Evolutionary conservation across 768 basidiomycete genomes (phyloP).

Genomic region (Artomyces pyxidatus): DNA sequence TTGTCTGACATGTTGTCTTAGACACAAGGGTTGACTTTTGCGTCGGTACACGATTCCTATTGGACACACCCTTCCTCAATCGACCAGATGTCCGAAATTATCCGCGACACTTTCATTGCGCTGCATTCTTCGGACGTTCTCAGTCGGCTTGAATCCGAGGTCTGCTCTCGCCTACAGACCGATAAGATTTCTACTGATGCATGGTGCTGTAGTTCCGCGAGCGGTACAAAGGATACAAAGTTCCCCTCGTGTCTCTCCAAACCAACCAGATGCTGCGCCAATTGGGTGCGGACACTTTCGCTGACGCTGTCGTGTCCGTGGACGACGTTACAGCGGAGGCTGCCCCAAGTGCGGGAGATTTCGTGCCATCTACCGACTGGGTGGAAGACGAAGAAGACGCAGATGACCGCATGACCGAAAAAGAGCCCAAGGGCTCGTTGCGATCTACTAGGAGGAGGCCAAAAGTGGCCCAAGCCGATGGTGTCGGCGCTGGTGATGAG

Average conservation of each 20-base stretch:
- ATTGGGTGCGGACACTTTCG: constrained; percentile 15
- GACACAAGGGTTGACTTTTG: constrained; percentile 75
- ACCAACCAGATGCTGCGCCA: constrained; percentile 16
- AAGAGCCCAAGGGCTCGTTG: no score
- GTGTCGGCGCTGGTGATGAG: no score
- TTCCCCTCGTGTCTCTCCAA: constrained; percentile 48
- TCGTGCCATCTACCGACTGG: no score
- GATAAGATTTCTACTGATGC: neutral
- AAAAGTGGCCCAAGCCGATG: no score
- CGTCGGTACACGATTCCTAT: constrained; percentile 97
- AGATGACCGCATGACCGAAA: no score
- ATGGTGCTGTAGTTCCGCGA: constrained; percentile 12
- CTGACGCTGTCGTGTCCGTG: constrained; percentile 6
- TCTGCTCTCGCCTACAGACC: constrained; percentile 26
- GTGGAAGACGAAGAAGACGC: no score
- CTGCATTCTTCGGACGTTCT: constrained; percentile 87
- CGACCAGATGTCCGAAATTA: constrained; percentile 81
- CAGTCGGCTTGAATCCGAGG: constrained; percentile 64
- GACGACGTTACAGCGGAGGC: neutral
- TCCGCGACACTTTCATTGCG: constrained; percentile 89
- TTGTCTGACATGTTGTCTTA: constrained; percentile 23
- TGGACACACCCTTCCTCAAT: constrained; percentile 93
- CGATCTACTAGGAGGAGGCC: no score
- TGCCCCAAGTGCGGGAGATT: no score
- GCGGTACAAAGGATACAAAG: constrained; percentile 43